Percentiles rank a stretch among this genome's conserved stretches.
Conservation (phyloP, 108 stramenopile genomes). For the Cyclostephanos tholiformis region DNA sequence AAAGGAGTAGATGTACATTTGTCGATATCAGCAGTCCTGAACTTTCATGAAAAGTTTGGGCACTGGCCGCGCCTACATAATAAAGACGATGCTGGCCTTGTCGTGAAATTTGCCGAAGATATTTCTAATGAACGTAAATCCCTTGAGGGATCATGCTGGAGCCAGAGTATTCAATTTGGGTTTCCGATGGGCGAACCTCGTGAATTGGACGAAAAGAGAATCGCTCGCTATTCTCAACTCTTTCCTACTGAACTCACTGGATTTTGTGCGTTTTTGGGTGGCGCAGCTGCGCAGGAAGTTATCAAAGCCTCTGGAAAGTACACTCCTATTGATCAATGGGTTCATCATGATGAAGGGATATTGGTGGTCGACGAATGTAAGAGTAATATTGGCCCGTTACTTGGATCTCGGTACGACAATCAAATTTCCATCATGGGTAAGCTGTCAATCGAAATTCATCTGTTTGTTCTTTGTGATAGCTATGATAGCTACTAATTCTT, state of each 20-base stretch:
- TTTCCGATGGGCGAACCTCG: conserved; percentile 59
- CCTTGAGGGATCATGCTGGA: conserved; percentile 47
- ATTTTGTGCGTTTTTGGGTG: conserved; percentile 81
- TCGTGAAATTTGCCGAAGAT: conserved; percentile 34
- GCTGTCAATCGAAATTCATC: too few relatives aligned
- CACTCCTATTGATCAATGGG: conserved; percentile 79
- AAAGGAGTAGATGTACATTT: conserved; percentile 63
- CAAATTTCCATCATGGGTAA: conserved; percentile 72
- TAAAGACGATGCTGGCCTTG: conserved; percentile 35
- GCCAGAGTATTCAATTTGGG: conserved; percentile 50
- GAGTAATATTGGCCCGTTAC: conserved; percentile 48
- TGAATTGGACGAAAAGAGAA: conserved; percentile 59
- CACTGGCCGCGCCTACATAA: conserved; percentile 53
- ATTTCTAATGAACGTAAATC: conserved; percentile 33
- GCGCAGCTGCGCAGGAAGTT: conserved; percentile 88
- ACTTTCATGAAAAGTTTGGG: conserved; percentile 40
- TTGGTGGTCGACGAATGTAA: conserved; percentile 62
- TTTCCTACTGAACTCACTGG: conserved; percentile 70
- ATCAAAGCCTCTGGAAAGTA: conserved; percentile 88
- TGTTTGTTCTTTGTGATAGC: too few relatives aligned
- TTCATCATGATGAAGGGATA: conserved; percentile 55
- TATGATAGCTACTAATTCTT: too few relatives aligned
- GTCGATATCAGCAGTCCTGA: conserved; percentile 42
- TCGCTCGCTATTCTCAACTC: conserved; percentile 58
- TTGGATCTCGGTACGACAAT: conserved; percentile 73